Percentiles rank a stretch among this genome's conserved stretches.
Conservation (phyloP, 2,329 filamentous ascomycete species). For the Calonectria hongkongensis region DNA sequence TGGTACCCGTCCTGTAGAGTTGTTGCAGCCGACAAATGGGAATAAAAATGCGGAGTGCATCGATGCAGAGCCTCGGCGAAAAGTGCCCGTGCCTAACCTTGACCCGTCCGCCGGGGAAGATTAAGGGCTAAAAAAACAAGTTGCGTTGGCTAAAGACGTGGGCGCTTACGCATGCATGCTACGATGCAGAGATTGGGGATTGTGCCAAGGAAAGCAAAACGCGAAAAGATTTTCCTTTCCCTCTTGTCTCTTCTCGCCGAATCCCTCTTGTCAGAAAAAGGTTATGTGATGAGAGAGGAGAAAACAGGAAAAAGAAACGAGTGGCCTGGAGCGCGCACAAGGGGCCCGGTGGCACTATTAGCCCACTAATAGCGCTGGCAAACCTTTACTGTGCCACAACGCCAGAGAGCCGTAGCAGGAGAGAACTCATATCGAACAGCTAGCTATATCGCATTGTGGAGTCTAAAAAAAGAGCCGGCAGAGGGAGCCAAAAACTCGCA, state of each 20-base stretch:
- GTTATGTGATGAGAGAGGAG: slow-evolving; percentile 30
- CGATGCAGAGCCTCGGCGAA: slow-evolving; percentile 30
- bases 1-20: slow-evolving; percentile 20
- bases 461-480: slow-evolving; percentile 23
- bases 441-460: slow-evolving; percentile 18
- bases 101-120: background rate
- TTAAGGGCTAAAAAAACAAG: slow-evolving; percentile 8
- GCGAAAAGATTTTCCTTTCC: slow-evolving; percentile 1
- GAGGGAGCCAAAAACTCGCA: slow-evolving; percentile 14
- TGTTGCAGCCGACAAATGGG: slow-evolving; percentile 34
- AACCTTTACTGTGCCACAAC: slow-evolving; percentile 20
- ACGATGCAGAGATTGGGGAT: slow-evolving; percentile 23
- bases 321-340: slow-evolving; percentile 22
- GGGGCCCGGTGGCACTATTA: slow-evolving; percentile 30
- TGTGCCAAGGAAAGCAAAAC: slow-evolving; percentile 13
- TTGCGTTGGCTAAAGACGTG: slow-evolving; percentile 4
- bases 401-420: background rate
- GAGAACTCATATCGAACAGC: slow-evolving; percentile 8
- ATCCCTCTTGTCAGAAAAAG: slow-evolving; percentile 26
- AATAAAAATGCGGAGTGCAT: slow-evolving; percentile 6
- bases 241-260: slow-evolving; percentile 3
- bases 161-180: slow-evolving; percentile 27
- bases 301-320: slow-evolving; percentile 39
- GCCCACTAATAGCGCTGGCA: slow-evolving; percentile 31
- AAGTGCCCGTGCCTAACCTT: slow-evolving; percentile 28